Conservation (phyloP, 441 rosid genomes). For the Arabidopsis hybrid region DNA sequence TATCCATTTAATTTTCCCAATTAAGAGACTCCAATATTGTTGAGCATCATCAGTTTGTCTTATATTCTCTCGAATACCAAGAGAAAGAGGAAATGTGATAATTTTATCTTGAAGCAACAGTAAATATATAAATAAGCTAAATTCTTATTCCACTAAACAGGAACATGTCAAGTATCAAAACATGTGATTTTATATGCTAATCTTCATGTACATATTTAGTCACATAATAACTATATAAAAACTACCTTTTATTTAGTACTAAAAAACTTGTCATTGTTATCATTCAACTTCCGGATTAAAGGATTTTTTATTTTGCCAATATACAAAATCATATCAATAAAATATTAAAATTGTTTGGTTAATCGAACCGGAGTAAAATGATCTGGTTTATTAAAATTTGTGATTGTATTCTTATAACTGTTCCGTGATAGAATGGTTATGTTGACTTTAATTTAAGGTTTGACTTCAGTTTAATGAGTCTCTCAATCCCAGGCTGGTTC, state of each 20-base stretch:
- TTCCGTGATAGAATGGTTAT: neutral
- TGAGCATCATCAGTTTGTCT: slow-evolving; percentile 13
- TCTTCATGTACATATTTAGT: slow-evolving; percentile 30
- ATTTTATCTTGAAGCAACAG: slow-evolving; percentile 32
- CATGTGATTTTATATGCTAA: slow-evolving; percentile 41
- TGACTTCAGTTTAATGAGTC: neutral
- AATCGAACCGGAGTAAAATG: neutral
- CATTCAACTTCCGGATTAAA: neutral
- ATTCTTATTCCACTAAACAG: slow-evolving; percentile 37
- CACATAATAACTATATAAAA: slow-evolving; percentile 1
- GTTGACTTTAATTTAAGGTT: neutral
- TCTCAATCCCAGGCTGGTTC: neutral
- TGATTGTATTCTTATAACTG: neutral
- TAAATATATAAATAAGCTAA: slow-evolving; percentile 1
- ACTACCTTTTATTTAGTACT: slow-evolving; percentile 7
- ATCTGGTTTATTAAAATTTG: neutral
- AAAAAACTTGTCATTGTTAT: neutral
- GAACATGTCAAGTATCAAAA: slow-evolving; percentile 46
- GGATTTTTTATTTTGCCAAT: neutral
- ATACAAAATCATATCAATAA: neutral
- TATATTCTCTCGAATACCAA: slow-evolving; percentile 12
- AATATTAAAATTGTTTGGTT: neutral
- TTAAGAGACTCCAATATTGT: slow-evolving; percentile 21
- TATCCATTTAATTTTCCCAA: slow-evolving; percentile 30
- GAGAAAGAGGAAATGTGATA: slow-evolving; percentile 5